Evolutionary conservation across 2,329 filamentous ascomycete genomes (phyloP).

Genomic region (Penicillium sp.): DNA sequence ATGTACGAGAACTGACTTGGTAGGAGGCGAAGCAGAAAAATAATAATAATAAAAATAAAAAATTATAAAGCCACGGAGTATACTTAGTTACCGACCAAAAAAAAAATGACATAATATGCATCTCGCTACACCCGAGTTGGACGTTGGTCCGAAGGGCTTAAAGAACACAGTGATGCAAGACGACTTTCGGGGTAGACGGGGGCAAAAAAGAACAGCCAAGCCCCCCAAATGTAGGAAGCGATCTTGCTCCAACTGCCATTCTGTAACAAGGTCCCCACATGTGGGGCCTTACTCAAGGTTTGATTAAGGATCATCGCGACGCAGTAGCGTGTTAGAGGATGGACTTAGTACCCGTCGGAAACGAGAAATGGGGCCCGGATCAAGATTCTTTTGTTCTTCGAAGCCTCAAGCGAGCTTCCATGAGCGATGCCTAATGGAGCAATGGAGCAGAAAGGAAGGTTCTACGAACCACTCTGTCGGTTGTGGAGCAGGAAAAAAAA

Average conservation of each 20-base stretch:
- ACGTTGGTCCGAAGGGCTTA: slow-evolving; percentile 13
- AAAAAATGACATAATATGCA: slow-evolving; percentile 1
- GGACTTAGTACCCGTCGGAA: slow-evolving; percentile 28
- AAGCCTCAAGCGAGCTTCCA: slow-evolving; percentile 22
- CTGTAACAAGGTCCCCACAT: slow-evolving; percentile 14
- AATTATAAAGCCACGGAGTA: slow-evolving; percentile 5
- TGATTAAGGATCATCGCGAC: slow-evolving; percentile 40
- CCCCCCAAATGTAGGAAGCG: slow-evolving; percentile 13
- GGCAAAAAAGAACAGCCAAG: neutral
- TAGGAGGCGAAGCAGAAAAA: slow-evolving; percentile 3
- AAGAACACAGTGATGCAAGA: neutral
- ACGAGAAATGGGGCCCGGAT: slow-evolving; percentile 20
- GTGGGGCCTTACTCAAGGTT: slow-evolving; percentile 33
- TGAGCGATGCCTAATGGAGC: slow-evolving; percentile 5
- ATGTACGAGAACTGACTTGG: neutral
- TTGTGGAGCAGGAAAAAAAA: neutral
- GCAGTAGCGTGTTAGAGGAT: slow-evolving; percentile 32
- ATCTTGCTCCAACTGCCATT: slow-evolving; percentile 13
- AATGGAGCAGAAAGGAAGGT: slow-evolving; percentile 12
- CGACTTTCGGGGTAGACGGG: neutral
- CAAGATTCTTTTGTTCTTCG: slow-evolving; percentile 19
- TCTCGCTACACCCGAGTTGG: slow-evolving; percentile 18
- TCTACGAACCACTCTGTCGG: slow-evolving; percentile 11
- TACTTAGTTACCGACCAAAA: neutral
- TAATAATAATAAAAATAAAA: neutral